Evolutionary conservation across 1,139 yeast species (phyloP).

Genomic region (Scheffersomyces insectosa): DNA sequence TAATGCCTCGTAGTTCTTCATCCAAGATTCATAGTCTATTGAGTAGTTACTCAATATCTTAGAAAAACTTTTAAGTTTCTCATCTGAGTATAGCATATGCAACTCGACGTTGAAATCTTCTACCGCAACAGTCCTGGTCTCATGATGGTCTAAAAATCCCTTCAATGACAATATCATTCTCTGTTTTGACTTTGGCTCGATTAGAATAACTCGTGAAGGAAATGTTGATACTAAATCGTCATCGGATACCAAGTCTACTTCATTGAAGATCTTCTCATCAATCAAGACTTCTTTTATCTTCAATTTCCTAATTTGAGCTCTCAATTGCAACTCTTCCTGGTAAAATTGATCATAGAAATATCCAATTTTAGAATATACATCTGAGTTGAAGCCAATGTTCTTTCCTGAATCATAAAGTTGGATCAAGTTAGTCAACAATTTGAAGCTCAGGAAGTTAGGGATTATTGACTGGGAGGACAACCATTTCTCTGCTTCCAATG

Average conservation of each 20-base stretch:
- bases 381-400: constrained; percentile 29
- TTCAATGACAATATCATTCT: constrained; percentile 45
- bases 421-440: constrained; percentile 48
- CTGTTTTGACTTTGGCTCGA: constrained; percentile 25
- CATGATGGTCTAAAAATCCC: constrained; percentile 36
- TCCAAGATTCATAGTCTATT: constrained; percentile 55
- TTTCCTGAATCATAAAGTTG: constrained; percentile 38
- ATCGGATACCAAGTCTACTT: constrained; percentile 50
- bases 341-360: constrained; percentile 31
- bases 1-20: constrained; percentile 40
- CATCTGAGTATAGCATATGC: constrained; percentile 53
- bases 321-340: constrained; percentile 39
- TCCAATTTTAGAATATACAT: constrained; percentile 29
- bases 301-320: constrained; percentile 36
- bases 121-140: constrained; percentile 13
- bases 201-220: constrained; percentile 53
- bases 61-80: constrained; percentile 40
- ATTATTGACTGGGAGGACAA: constrained; percentile 46
- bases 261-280: constrained; percentile 31
- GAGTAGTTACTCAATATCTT: constrained; percentile 38
- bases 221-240: constrained; percentile 48
- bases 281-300: constrained; percentile 34
- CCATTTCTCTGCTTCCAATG: constrained; percentile 55
- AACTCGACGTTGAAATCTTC: constrained; percentile 37
- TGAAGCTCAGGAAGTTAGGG: constrained; percentile 53